These are phyloP conservation scores for Vickermania spadyakhi DNA, from an alignment of 208 protist species.

Conservation along the genomic window DNA sequence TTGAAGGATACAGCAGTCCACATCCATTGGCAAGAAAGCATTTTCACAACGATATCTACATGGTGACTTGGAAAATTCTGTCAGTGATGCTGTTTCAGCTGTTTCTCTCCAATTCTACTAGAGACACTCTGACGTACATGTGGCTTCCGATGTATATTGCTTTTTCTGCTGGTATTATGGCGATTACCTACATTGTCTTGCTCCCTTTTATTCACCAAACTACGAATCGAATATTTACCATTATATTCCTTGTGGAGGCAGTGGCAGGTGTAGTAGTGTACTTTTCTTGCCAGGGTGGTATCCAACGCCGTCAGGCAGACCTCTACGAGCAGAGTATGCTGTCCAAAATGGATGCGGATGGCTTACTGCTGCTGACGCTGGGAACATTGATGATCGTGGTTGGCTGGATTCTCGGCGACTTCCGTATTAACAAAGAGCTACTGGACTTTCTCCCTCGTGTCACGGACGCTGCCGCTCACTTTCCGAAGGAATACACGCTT, in stretches of 20 bases:
- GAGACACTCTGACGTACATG: neutral
- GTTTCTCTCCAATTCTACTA: slow-evolving; percentile 7
- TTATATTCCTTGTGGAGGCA: slow-evolving; percentile 5
- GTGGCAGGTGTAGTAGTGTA: slow-evolving; percentile 8
- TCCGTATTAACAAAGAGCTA: slow-evolving; percentile 14
- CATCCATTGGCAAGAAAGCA: slow-evolving; percentile 19
- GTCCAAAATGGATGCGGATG: slow-evolving; percentile 11
- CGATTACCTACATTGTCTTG: slow-evolving; percentile 12
- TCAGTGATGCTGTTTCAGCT: slow-evolving; percentile 18
- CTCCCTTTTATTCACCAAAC: slow-evolving; percentile 13
- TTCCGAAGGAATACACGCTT: slow-evolving; percentile 4
- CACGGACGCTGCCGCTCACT: slow-evolving; percentile 7
- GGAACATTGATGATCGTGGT: neutral
- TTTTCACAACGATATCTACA: slow-evolving; percentile 2
- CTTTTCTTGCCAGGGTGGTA: slow-evolving; percentile 1
- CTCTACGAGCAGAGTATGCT: neutral
- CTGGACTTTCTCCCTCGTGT: slow-evolving; percentile 6
- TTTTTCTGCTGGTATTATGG: slow-evolving; percentile 7
- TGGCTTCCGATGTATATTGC: slow-evolving; percentile 17
- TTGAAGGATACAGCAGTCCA: slow-evolving; percentile 5
- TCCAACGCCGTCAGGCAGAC: neutral
- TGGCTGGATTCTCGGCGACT: slow-evolving; percentile 11
- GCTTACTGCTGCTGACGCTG: slow-evolving; percentile 5
- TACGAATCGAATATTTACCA: slow-evolving; percentile 11
- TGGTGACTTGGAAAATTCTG: slow-evolving; percentile 9